These are phyloP conservation scores for Ophryocystis elektroscirrha DNA, from an alignment of 169 alveolate species.

Conservation along the genomic window DNA sequence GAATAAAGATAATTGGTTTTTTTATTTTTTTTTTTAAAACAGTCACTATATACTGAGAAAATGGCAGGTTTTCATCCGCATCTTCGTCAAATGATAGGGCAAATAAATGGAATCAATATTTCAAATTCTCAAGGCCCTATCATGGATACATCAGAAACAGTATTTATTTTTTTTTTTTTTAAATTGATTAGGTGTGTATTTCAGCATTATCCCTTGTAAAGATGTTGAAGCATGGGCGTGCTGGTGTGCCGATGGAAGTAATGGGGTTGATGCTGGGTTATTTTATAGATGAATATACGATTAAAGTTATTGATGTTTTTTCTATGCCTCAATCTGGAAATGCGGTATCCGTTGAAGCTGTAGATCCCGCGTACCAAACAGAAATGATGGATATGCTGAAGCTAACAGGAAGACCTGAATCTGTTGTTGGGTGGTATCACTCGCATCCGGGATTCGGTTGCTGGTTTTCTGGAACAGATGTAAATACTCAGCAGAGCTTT, in stretches of 20 bases:
- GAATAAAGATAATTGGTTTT: background rate
- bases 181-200: too few relatives aligned
- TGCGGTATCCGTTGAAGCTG: background rate
- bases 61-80: too few relatives aligned
- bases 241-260: background rate
- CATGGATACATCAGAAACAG: too few relatives aligned
- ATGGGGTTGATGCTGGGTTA: background rate
- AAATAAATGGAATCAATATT: too few relatives aligned
- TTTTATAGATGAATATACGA: background rate
- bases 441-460: background rate
- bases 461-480: background rate
- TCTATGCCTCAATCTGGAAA: background rate
- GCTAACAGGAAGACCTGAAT: background rate
- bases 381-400: too few relatives aligned
- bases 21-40: too few relatives aligned
- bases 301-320: background rate
- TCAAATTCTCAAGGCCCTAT: too few relatives aligned
- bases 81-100: too few relatives aligned
- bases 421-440: background rate
- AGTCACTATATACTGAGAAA: too few relatives aligned
- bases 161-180: too few relatives aligned
- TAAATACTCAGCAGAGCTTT: too few relatives aligned
- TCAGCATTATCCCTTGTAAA: background rate
- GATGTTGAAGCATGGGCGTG: background rate
- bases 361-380: background rate